Conservation (phyloP, 2,329 filamentous ascomycete species). For the Nemania abortiva region DNA sequence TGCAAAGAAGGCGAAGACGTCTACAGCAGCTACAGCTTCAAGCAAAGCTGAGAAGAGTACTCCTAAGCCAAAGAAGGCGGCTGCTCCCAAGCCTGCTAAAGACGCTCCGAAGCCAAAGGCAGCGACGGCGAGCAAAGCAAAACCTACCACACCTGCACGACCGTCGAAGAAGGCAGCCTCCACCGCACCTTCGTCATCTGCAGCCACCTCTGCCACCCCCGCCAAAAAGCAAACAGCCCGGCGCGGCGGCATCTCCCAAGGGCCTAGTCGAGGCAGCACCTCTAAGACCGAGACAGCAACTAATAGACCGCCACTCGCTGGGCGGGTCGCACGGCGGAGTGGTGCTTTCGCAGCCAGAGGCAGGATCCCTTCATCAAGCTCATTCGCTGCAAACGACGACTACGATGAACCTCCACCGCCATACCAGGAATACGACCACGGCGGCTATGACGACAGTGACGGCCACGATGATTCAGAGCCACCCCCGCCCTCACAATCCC, state of each 20-base stretch:
- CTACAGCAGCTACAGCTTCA: conserved; percentile 31
- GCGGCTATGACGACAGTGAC: conserved; percentile 17
- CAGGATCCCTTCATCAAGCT: conserved; percentile 38
- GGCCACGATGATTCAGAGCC: conserved; percentile 36
- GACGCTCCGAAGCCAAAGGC: conserved; percentile 22
- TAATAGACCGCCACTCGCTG: neutral
- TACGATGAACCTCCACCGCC: conserved; percentile 43
- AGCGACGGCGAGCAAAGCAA: conserved; percentile 26
- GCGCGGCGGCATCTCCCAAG: too few species aligned
- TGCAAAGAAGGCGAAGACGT: conserved; percentile 48
- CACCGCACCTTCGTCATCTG: too few species aligned
- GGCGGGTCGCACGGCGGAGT: conserved; percentile 48
- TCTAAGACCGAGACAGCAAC: neutral
- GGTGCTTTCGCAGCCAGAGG: conserved; percentile 43
- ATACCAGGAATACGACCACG: conserved; percentile 38
- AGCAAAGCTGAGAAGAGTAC: conserved; percentile 37
- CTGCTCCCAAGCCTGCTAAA: conserved; percentile 23
- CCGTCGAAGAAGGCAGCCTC: neutral
- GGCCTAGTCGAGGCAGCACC: too few species aligned
- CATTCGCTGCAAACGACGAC: conserved; percentile 15
- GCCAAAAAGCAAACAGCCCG: too few species aligned
- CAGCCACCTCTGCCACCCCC: too few species aligned
- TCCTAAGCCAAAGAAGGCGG: conserved; percentile 22
- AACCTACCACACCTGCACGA: conserved; percentile 33
- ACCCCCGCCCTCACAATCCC: conserved; percentile 40